Conservation (phyloP, 2,329 filamentous ascomycete species). For the Aspergillus tanneri region DNA sequence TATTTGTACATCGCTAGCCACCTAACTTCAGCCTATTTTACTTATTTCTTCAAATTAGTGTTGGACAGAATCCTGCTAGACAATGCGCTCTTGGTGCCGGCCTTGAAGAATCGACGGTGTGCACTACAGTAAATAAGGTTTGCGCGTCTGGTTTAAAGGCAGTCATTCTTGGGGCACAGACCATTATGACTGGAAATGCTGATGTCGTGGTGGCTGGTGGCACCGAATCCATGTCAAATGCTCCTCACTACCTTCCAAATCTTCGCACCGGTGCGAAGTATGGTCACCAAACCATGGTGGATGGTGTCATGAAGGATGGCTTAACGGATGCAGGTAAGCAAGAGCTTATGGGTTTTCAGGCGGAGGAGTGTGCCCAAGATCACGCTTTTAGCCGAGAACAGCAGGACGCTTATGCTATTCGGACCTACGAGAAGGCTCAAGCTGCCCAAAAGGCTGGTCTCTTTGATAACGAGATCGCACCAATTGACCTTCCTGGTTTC, state of each 20-base stretch:
- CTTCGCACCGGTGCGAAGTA: slow-evolving; percentile 89
- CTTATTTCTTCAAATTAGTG: slow-evolving; percentile 51
- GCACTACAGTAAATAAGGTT: slow-evolving; percentile 98
- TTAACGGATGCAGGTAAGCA: slow-evolving; percentile 86
- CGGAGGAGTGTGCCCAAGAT: slow-evolving; percentile 86
- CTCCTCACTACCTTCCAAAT: slow-evolving; percentile 89
- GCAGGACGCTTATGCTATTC: slow-evolving; percentile 95
- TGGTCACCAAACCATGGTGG: slow-evolving; percentile 82
- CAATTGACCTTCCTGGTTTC: slow-evolving; percentile 81
- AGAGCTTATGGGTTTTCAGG: slow-evolving; percentile 94
- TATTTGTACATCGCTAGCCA: neutral
- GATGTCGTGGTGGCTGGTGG: slow-evolving; percentile 91
- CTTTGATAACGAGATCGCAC: slow-evolving; percentile 84
- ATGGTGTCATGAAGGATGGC: slow-evolving; percentile 91
- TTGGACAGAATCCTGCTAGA: slow-evolving; percentile 93
- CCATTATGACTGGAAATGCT: slow-evolving; percentile 94
- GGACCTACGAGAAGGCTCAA: slow-evolving; percentile 90
- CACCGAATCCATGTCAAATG: slow-evolving; percentile 97
- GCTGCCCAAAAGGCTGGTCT: slow-evolving; percentile 75
- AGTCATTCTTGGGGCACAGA: slow-evolving; percentile 90
- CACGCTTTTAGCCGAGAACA: slow-evolving; percentile 77
- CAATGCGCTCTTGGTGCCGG: slow-evolving; percentile 91
- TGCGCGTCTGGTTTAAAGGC: slow-evolving; percentile 95
- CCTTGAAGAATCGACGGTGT: slow-evolving; percentile 73
- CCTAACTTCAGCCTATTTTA: neutral